phyloP scores from a whole-genome alignment of 306 rosid genomes.

The Astragalus membranaceus region DNA sequence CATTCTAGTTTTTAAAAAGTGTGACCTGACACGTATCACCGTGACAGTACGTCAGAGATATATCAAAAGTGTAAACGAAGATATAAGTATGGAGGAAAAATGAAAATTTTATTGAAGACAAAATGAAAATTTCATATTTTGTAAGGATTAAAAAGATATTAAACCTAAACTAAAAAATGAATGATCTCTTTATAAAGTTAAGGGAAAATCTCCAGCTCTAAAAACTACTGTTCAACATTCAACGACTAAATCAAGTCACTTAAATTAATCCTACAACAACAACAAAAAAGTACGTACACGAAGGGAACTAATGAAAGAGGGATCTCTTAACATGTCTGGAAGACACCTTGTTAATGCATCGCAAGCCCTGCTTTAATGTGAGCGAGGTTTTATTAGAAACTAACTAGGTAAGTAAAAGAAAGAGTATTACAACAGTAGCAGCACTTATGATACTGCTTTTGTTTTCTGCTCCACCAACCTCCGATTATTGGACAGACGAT shows the following conservation, averaged over 20 bases:
- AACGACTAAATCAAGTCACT: neutral
- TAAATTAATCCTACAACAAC: too few relatives aligned
- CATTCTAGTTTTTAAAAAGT: too few relatives aligned
- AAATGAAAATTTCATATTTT: too few relatives aligned
- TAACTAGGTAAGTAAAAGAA: neutral
- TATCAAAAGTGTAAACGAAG: too few relatives aligned
- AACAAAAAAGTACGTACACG: slow-evolving; percentile 42
- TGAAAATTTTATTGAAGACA: too few relatives aligned
- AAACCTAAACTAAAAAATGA: neutral
- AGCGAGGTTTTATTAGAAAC: neutral
- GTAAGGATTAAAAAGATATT: too few relatives aligned
- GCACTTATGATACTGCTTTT: neutral
- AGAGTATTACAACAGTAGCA: neutral
- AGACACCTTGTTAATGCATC: slow-evolving; percentile 65
- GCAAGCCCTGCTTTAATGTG: slow-evolving; percentile 45
- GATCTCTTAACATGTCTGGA: slow-evolving; percentile 60
- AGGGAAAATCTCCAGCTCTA: neutral
- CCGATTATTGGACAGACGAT: slow-evolving; percentile 56
- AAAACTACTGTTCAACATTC: neutral
- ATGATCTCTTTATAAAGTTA: neutral
- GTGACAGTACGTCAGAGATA: too few relatives aligned
- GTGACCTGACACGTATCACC: too few relatives aligned
- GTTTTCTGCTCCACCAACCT: slow-evolving; percentile 37
- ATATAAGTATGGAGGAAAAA: too few relatives aligned
- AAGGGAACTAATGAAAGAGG: slow-evolving; percentile 51